Conservation (phyloP, 495 filamentous ascomycete genomes). For the Xylaria acuta region DNA sequence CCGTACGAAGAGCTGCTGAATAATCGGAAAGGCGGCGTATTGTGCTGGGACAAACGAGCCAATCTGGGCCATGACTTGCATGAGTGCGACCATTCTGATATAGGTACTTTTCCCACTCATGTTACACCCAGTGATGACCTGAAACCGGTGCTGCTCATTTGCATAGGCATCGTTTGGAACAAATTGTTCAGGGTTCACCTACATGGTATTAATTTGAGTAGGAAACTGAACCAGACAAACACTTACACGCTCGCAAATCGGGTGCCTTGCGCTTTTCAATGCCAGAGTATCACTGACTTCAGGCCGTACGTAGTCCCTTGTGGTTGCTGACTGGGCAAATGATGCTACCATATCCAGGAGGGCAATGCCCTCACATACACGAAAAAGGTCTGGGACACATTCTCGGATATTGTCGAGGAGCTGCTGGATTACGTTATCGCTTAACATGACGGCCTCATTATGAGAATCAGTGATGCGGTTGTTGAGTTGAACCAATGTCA, state of each 20-base stretch:
- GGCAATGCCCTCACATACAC: conserved; percentile 83
- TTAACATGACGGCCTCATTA: conserved; percentile 80
- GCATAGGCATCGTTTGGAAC: conserved; percentile 92
- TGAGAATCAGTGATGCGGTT: conserved; percentile 78
- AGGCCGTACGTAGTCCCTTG: conserved; percentile 80
- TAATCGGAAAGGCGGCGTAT: conserved; percentile 81
- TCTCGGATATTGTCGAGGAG: conserved; percentile 70
- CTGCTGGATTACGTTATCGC: conserved; percentile 71
- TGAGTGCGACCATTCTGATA: conserved; percentile 83
- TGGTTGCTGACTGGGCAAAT: conserved; percentile 80
- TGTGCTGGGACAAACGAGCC: conserved; percentile 89
- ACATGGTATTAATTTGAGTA: conserved; percentile 20
- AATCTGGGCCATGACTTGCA: conserved; percentile 90
- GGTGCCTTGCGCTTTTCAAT: conserved; percentile 82
- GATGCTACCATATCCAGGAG: conserved; percentile 89
- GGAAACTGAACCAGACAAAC: neutral
- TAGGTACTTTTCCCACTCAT: conserved; percentile 99
- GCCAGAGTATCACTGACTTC: conserved; percentile 75
- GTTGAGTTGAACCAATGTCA: conserved; percentile 79
- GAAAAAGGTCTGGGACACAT: conserved; percentile 74
- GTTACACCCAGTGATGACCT: conserved; percentile 95
- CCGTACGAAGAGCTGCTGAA: conserved; percentile 84
- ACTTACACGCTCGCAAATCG: conserved; percentile 78
- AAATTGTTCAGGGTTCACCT: conserved; percentile 58
- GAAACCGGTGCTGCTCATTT: conserved; percentile 76